These are phyloP conservation scores for Kodamaea derodonti DNA, from an alignment of 1,139 yeast species.

Conservation along the genomic window DNA sequence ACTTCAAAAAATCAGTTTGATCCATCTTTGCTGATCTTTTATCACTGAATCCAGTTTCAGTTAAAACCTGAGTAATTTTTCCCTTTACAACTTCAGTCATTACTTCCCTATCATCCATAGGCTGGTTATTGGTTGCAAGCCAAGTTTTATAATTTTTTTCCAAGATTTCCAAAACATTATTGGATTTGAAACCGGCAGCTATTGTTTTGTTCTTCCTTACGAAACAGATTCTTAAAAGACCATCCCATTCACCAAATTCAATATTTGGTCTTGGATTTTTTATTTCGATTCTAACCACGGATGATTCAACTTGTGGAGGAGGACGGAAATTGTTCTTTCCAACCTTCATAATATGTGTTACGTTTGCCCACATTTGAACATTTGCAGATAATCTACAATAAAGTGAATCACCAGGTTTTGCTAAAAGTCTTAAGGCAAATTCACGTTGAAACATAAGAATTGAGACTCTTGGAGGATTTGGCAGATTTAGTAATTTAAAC, in stretches of 20 bases:
- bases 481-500: slow-evolving; percentile 84
- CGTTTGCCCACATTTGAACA: slow-evolving; percentile 99
- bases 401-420: slow-evolving; percentile 90
- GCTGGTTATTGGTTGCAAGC: slow-evolving; percentile 55
- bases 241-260: slow-evolving; percentile 96
- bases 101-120: slow-evolving; percentile 45
- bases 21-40: slow-evolving; percentile 93
- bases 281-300: slow-evolving; percentile 90
- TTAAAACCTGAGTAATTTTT: slow-evolving; percentile 63
- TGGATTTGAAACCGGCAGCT: slow-evolving; percentile 87
- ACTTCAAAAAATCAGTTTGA: slow-evolving; percentile 85
- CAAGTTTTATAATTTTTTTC: slow-evolving; percentile 86
- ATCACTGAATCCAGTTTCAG: slow-evolving; percentile 75
- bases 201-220: slow-evolving; percentile 91
- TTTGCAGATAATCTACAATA: slow-evolving; percentile 93
- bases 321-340: slow-evolving; percentile 96
- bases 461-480: slow-evolving; percentile 91
- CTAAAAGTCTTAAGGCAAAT: slow-evolving; percentile 86
- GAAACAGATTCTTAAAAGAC: slow-evolving; percentile 82
- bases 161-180: slow-evolving; percentile 75
- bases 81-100: slow-evolving; percentile 48
- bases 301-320: slow-evolving; percentile 97
- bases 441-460: slow-evolving; percentile 98
- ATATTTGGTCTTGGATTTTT: slow-evolving; percentile 89
- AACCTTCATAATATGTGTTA: slow-evolving; percentile 96